Evolutionary conservation across 345 rosid species (phyloP).

Genomic region (Brassica cretica): DNA sequence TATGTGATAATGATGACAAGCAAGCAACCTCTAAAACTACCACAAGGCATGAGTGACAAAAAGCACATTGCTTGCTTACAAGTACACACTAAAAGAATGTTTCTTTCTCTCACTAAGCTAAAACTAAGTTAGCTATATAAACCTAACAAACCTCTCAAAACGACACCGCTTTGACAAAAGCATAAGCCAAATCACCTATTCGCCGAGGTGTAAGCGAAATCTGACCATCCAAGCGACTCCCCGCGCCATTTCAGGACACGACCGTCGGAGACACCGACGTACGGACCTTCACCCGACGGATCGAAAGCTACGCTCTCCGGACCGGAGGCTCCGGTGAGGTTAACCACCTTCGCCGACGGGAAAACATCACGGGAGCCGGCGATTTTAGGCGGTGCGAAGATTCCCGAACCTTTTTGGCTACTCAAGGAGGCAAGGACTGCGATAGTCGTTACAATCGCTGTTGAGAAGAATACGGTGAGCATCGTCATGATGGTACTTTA

Average conservation of each 20-base stretch:
- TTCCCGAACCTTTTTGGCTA: constrained; percentile 17
- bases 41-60: neutral
- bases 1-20: neutral
- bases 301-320: constrained; percentile 73
- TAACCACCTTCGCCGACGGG: constrained; percentile 41
- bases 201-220: constrained; percentile 59
- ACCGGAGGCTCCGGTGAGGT: constrained; percentile 54
- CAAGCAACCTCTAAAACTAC: neutral
- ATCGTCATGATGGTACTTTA: constrained; percentile 34
- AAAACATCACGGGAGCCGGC: constrained; percentile 45
- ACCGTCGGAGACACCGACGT: constrained; percentile 69
- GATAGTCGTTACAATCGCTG: constrained; percentile 23
- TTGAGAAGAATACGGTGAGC: constrained; percentile 1
- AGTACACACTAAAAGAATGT: neutral
- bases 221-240: constrained; percentile 49
- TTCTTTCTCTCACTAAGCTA: neutral
- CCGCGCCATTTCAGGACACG: constrained; percentile 67
- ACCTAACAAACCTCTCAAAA: neutral
- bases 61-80: too few relatives aligned
- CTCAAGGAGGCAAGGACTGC: constrained; percentile 27
- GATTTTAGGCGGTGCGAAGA: constrained; percentile 45
- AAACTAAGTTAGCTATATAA: too few relatives aligned
- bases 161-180: neutral
- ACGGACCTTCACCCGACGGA: constrained; percentile 57
- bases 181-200: constrained; percentile 38